Conservation (phyloP, 1,284 basidiomycete species). For the Pterula multifida region DNA sequence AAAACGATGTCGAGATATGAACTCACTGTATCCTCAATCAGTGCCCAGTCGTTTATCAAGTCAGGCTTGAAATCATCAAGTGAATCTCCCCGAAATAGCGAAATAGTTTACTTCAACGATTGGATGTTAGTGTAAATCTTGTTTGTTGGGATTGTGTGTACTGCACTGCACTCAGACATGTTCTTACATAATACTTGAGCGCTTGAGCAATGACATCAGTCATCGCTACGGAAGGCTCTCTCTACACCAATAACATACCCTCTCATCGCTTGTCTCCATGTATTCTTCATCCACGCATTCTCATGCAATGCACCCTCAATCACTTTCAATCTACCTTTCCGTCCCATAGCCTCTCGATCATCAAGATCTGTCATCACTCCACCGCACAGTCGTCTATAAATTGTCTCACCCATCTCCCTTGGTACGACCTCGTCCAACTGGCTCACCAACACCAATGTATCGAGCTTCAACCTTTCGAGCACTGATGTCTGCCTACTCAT, state of each 20-base stretch:
- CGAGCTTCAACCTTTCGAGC: conserved; percentile 13
- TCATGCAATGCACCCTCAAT: conserved; percentile 30
- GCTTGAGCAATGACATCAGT: neutral
- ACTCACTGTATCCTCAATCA: too few species aligned
- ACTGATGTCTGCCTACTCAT: conserved; percentile 4
- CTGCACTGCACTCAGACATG: neutral
- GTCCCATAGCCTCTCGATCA: neutral
- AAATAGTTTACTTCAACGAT: too few species aligned
- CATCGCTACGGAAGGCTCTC: neutral
- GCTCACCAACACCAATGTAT: conserved; percentile 25
- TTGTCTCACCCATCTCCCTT: conserved; percentile 22
- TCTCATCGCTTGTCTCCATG: conserved; percentile 24
- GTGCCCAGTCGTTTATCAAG: too few species aligned
- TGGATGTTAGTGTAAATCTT: neutral
- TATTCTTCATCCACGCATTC: conserved; percentile 24
- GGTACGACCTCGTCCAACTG: conserved; percentile 38
- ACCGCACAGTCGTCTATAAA: conserved; percentile 11
- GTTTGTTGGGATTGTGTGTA: neutral
- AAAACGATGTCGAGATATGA: too few species aligned
- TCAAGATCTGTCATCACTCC: conserved; percentile 5
- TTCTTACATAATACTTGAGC: neutral
- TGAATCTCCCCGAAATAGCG: too few species aligned
- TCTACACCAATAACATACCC: conserved; percentile 13
- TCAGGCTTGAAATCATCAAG: too few species aligned
- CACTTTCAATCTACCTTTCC: conserved; percentile 14